These are phyloP conservation scores for Porodaedalea pini DNA, from an alignment of 1,284 basidiomycete genomes.

Conservation along the genomic window DNA sequence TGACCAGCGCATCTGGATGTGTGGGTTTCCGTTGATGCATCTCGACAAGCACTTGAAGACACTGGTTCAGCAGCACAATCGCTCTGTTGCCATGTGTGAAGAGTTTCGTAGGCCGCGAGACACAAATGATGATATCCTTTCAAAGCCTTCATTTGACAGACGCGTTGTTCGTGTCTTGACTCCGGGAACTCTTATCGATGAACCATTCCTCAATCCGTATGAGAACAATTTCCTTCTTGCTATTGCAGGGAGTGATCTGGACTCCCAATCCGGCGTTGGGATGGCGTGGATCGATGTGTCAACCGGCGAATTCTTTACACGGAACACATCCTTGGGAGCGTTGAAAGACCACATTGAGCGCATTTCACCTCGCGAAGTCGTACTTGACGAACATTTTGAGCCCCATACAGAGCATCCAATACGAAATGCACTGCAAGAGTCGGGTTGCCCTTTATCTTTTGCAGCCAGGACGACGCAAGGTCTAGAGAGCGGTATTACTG, in stretches of 20 bases:
- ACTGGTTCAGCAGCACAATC: conserved; percentile 77
- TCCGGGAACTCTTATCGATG: conserved; percentile 89
- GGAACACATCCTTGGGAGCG: conserved; percentile 47
- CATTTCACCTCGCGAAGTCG: conserved; percentile 79
- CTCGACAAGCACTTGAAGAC: conserved; percentile 84
- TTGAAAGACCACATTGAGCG: conserved; percentile 84
- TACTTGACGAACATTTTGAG: conserved; percentile 55
- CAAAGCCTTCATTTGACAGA: conserved; percentile 61
- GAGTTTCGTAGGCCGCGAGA: conserved; percentile 62
- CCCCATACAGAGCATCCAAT: conserved; percentile 41
- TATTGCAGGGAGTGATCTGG: conserved; percentile 33
- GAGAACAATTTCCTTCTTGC: conserved; percentile 89
- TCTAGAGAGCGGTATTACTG: background rate
- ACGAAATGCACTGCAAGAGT: conserved; percentile 44
- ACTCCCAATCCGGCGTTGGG: conserved; percentile 33
- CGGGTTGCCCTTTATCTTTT: conserved; percentile 51
- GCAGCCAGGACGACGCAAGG: conserved; percentile 22
- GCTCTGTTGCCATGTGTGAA: conserved; percentile 89
- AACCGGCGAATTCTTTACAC: conserved; percentile 89
- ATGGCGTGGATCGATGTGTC: conserved; percentile 95
- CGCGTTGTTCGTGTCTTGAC: conserved; percentile 84
- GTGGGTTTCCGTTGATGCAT: conserved; percentile 86
- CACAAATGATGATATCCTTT: conserved; percentile 31
- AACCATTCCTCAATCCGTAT: conserved; percentile 78
- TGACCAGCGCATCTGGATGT: conserved; percentile 68